phyloP scores from a whole-genome alignment of 352 stramenopile genomes.

The Phytophthora cajani region DNA sequence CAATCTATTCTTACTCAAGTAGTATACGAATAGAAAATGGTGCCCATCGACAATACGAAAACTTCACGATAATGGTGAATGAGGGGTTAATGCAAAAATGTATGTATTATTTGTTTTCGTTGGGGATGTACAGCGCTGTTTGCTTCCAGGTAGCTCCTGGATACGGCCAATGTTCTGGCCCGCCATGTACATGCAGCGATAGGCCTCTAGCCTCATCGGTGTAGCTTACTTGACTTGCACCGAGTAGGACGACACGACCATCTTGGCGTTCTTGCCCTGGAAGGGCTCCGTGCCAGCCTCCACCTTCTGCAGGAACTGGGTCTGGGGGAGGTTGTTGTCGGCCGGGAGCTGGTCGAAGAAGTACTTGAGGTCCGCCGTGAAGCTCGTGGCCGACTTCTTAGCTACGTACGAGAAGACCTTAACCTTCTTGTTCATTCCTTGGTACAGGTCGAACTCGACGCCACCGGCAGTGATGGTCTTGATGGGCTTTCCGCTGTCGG shows the following conservation, averaged over 20 bases:
- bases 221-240: conserved; percentile 23
- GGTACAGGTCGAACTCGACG: conserved; percentile 40
- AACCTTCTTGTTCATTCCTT: conserved; percentile 42
- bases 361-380: conserved; percentile 36
- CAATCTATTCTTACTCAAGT: too few relatives aligned
- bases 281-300: conserved; percentile 47
- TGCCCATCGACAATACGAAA: not conserved
- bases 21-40: not conserved
- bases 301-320: conserved; percentile 36
- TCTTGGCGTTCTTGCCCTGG: conserved; percentile 35
- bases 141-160: not conserved
- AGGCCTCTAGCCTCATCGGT: not conserved
- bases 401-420: conserved; percentile 50
- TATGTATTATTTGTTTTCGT: not conserved
- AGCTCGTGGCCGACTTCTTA: conserved; percentile 23
- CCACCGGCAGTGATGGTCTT: conserved; percentile 30
- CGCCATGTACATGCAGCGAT: too few relatives aligned
- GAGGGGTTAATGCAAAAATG: not conserved
- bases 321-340: conserved; percentile 32
- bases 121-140: not conserved
- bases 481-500: conserved; percentile 32
- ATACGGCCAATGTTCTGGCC: too few relatives aligned
- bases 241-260: conserved; percentile 37
- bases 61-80: not conserved
- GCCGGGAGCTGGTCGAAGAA: conserved; percentile 39